These are phyloP conservation scores for Penicillium subrubescens DNA, from an alignment of 495 filamentous ascomycete species.

Conservation along the genomic window DNA sequence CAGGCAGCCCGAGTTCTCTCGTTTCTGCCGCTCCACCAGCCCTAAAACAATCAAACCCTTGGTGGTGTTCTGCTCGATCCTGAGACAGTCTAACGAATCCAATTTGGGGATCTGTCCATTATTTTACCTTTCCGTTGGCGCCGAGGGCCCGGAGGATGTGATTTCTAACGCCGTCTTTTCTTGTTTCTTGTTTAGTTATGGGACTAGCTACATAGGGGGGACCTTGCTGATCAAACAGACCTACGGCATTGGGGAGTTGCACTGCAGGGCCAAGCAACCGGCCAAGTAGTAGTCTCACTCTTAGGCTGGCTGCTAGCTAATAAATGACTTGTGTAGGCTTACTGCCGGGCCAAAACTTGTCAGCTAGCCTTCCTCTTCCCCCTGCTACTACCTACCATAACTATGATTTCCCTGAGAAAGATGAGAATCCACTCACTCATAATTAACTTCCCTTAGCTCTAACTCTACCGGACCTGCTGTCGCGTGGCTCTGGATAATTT, in stretches of 20 bases:
- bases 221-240: constrained; percentile 1
- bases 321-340: neutral
- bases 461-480: neutral
- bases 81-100: neutral
- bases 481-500: constrained; percentile 24
- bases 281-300: neutral
- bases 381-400: neutral
- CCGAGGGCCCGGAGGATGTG: neutral
- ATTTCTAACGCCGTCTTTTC: neutral
- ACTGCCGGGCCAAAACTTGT: neutral
- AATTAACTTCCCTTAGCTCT: neutral
- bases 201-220: neutral
- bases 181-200: neutral
- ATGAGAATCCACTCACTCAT: neutral
- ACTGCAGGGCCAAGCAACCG: constrained; percentile 10
- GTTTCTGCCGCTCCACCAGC: neutral
- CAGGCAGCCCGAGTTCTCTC: neutral
- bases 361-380: neutral
- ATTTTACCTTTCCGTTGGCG: constrained; percentile 7
- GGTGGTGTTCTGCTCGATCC: neutral
- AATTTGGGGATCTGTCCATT: constrained; percentile 15
- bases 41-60: neutral
- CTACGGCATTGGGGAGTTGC: constrained; percentile 14
- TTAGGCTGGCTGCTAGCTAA: neutral
- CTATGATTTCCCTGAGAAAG: neutral